Base-by-base conservation (phyloP, 192 early-diverging fungal species). In the Linnemannia elongata region DNA sequence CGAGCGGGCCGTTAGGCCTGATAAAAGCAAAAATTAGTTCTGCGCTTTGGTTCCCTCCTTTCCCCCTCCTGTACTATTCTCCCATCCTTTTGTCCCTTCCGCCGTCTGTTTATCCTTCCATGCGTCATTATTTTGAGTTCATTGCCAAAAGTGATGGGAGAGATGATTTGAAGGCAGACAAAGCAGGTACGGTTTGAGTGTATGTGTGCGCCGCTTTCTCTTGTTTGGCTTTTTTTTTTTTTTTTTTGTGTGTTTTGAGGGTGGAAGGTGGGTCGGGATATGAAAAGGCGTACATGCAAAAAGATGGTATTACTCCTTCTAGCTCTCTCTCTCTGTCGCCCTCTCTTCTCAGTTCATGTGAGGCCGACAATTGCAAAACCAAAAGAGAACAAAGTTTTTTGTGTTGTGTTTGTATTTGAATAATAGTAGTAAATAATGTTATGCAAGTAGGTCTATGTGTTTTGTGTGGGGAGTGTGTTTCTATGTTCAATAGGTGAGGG, bases 401-500 rank as follows among this genome's bases (percentile, higher is more conserved):
- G 5, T 55, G 22, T 57, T 27, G 55, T 57, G n/a, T 66, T 66
- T 66, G 60, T 66, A 66, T 52, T 66, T 30, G 30, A 30, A n/a
- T 63, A 63, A 63, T 49, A 33, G 54, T 7, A 63, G 57, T 30
- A 10, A 63, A 24, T 55, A 24, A 45, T 55, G 52, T 17, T 33
- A 66, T 66, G 60, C 60, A 66, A 30, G 13, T 33, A 30, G 7
- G 9, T 66, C 60, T 66, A 33, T 66, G 30, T 66, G 27, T 15
- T 60, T 3, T 60, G n/a, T 27, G 55, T n/a, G 55, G 6, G 36
- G 36, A 42, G 41, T 41, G 38, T 42, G 70, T n/a, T 72, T 72
- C 70, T 72, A 72, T 72, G 70, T 72, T 38, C 70, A 72, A 39
- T 72, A 42, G 35, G 30, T 27, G 36, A 15, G 20, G 70, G 35